Evolutionary conservation across 2,329 filamentous ascomycete genomes (phyloP), one percentile per base, ranked within the genome.

Genomic region (Diaporthe sp.): DNA sequence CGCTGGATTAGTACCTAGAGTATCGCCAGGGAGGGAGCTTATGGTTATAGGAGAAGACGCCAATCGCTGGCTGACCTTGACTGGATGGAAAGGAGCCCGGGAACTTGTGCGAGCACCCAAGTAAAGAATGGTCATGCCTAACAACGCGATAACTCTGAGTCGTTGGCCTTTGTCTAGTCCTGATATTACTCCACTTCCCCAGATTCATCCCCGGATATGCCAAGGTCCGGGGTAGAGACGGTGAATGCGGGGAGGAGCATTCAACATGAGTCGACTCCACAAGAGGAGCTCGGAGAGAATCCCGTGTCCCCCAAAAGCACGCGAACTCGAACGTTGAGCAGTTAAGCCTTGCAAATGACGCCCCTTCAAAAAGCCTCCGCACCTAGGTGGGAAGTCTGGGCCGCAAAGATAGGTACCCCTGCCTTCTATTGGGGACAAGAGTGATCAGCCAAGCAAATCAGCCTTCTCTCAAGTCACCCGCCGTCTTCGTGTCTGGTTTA

Each of bases 41-140:
- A 15, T 6, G 62, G 46, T 53, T 53, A 68, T 68, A 68, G 62
- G 13, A 34, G 25, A 51, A 37, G 31, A 31, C 25, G 9, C 19
- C 62, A 37, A 49, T 25, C 8, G 13, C 31, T 2, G 31, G 19
- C 12, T 37, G 5, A 39, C 28, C 19, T 17, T 25, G 28, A 15
- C 19, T 51, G 28, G 44, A 51, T 28, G 28, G 19, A 9, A 9
- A 68, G 31, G 19, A 25, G 62, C 28, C 44, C 62, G 62, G 62
- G 25, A 68, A 68, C 62, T 68, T 68, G 62, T 68, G 62, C 62
- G 62, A 68, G 19, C 19, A 25, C 44, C 3, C 62, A 49, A 68
- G 4, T 37, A 10, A 51, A 37, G 25, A 49, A 28, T 22, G 44
- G 12, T 39, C 17, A 31, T 7, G 31, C 44, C 44, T 51, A 37